Evolutionary conservation across 768 basidiomycete genomes (phyloP), one percentile per base, ranked within the genome.

Genomic region (Podaxis sp.): DNA sequence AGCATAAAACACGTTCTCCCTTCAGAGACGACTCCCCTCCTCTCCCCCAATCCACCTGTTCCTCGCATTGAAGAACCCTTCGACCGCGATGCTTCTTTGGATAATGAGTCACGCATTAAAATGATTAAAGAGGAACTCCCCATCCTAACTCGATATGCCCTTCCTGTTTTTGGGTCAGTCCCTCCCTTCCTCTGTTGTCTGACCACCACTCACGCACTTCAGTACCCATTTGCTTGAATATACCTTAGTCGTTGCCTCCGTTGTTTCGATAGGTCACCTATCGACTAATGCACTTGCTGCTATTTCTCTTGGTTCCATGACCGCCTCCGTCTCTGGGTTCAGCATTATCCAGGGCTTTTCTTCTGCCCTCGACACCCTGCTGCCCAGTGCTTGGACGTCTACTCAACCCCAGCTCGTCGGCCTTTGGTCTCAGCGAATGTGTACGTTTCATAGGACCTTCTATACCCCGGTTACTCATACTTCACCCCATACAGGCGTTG

Each of bases 301-400:
- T 0, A 85, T 89, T 25, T 88, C 84, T 18, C 73, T 91, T 10
- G 88, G 83, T 1, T 86, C 84, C 10, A 89, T 91, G 87, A 89
- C 88, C 0, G 86, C 85, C 18, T 83, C 81, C 55, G 85, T 88
- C 10, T 86, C 90, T 1, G 89, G 84, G 1, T 89, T 89, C 65
- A 90, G 87, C 63, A 87, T 96, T 57, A 76, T 95, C 5, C 89
- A 90, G 64, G 93, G 93, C 18, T 84, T 96, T 57, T 77, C 85
- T 6, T 91, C 89, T 52, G 87, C 93, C 0, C 84, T 99, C 18
- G 97, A 99, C 71, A 95, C 95, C 0, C 82, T 99, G 67, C 84
- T 98, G 7, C 96, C 97, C 0, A 86, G 92, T 40, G 95, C 96
- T 14, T 99, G 92, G 95, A 95, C 97, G 0, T 94, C 93, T 2